Evolutionary conservation across 139 green algal species (phyloP), one percentile per base, ranked within the genome.

Genomic region (Chlorella sp.): DNA sequence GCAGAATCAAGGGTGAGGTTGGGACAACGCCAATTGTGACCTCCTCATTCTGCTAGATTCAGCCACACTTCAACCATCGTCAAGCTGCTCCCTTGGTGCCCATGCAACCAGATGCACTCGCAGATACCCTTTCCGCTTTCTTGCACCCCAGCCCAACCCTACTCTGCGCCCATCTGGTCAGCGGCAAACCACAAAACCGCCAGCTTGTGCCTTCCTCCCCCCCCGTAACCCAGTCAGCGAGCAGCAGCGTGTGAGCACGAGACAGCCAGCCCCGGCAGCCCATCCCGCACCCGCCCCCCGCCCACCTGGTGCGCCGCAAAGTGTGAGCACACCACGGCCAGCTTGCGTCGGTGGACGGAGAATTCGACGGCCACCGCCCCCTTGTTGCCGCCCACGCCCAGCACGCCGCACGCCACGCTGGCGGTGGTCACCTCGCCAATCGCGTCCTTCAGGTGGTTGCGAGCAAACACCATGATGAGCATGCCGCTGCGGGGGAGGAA

Each of bases 301-400:
- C 42, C 18, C 86, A 96, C 96, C 94, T 98, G 95, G 92, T 99
- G 98, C 16, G 98, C 98, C 1, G 97, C 96, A 94, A 99, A 97
- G 93, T 99, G 98, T 21, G 96, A 97, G 73, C 90, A 95, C 32
- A 99, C 85, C 48, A 96, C 92, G 18, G 96, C 93, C 1, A 99
- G 12, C 1, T 89, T 92, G 48, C 94, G 93, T 73, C 98, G 93
- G 92, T 96, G 96, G 39, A 99, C 82, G 15, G 92, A 92, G 89
- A 99, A 97, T 66, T 94, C 93, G 22, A 99, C 92, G 16, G 95
- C 98, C 34, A 98, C 96, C 1, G 93, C 98, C 34, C 98, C 98
- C 94, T 99, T 99, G 95, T 99, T 99, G 82, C 97, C 97, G 39
- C 96, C 97, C 42, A 98, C 93, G 26, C 97, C 97, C 91, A 99